Base-by-base conservation (phyloP, 768 basidiomycete species). In the Amanita pallidorosea region DNA sequence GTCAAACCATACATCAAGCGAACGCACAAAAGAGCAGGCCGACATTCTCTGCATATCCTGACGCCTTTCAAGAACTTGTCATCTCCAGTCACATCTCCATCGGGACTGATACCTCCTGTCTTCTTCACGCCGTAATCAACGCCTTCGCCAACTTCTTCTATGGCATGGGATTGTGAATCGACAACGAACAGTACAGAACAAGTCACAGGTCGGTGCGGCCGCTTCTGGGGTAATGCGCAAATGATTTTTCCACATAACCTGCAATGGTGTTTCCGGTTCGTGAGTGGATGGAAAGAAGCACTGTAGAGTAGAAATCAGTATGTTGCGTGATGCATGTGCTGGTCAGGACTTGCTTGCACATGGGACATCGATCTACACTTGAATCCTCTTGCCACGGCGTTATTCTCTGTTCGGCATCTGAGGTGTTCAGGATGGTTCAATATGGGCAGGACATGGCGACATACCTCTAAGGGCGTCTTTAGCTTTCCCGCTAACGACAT, bases 231-330 rank as follows among this genome's bases (percentile, higher is more conserved):
- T 4, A 96, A 73, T 1, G 93, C 86, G 60, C 95, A 98, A 11
- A 97, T 81, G 36, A 97, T 88, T 50, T 83, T 74, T 0, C 95
- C 95, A 57, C 95, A 98, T 12, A 97, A 70, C 7, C 95, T 83
- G 62, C 95, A 98, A 61, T 98, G 95, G 58, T 98, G 95, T 67
- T 95, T 95, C 12, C 95, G 81, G 57, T 92, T 95, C 1, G 91
- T 89, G 2, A 98, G 67, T 0, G 88, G 80, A 61, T 93, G 88
- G 62, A 98, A 98, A 1, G 85, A 79, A 45, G 77, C 74, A 56
- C 79, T 80, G 51, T 9, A 36, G 25, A 23, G 41, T 7, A 15
- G 23, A 52, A 11, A 27, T 37, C 41, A 40, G 44, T 37, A 37
- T 42, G 11, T 7, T 53, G 40, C 3, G 46, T 34, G 31, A 17